Percentiles rank a stretch among this genome's conserved stretches.
phyloP scores from a whole-genome alignment of 805 yeast species.

The Candida coleopterorum region DNA sequence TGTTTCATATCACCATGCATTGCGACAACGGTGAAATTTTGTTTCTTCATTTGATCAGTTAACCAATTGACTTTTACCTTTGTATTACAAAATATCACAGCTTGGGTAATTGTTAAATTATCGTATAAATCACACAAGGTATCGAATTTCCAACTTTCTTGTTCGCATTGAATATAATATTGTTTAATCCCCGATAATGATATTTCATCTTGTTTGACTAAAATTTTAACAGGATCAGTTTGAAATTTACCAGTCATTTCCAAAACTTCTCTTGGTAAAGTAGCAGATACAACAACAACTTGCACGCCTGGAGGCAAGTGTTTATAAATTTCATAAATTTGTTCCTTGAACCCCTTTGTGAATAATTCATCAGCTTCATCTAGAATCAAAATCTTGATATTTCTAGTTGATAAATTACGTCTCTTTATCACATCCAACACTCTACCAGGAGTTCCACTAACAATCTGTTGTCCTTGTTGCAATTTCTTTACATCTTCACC shows the following conservation, averaged over 20 bases:
- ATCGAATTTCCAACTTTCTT: constrained; percentile 92
- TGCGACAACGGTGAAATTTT: constrained; percentile 87
- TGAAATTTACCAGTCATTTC: constrained; percentile 90
- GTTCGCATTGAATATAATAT: constrained; percentile 83
- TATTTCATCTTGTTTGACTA: constrained; percentile 91
- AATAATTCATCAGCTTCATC: constrained; percentile 98
- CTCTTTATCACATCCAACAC: constrained; percentile 88
- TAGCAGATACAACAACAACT: constrained; percentile 92
- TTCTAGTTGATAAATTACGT: constrained; percentile 66
- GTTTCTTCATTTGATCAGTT: constrained; percentile 68
- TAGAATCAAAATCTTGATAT: constrained; percentile 79
- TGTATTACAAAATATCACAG: constrained; percentile 97
- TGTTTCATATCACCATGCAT: constrained; percentile 98
- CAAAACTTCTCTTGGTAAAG: constrained; percentile 85
- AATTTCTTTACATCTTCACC: constrained; percentile 75
- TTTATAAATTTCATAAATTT: constrained; percentile 87
- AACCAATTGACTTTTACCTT: constrained; percentile 92
- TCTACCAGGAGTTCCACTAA: constrained; percentile 97
- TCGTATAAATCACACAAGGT: constrained; percentile 93
- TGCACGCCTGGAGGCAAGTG: constrained; percentile 80
- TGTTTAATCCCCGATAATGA: constrained; percentile 94
- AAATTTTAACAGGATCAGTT: constrained; percentile 87
- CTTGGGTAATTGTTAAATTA: constrained; percentile 91
- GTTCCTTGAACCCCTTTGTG: constrained; percentile 91
- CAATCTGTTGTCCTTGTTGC: constrained; percentile 78